These are phyloP conservation scores for Nitzschia sp. DNA, from an alignment of 108 stramenopile genomes.

Conservation along the genomic window DNA sequence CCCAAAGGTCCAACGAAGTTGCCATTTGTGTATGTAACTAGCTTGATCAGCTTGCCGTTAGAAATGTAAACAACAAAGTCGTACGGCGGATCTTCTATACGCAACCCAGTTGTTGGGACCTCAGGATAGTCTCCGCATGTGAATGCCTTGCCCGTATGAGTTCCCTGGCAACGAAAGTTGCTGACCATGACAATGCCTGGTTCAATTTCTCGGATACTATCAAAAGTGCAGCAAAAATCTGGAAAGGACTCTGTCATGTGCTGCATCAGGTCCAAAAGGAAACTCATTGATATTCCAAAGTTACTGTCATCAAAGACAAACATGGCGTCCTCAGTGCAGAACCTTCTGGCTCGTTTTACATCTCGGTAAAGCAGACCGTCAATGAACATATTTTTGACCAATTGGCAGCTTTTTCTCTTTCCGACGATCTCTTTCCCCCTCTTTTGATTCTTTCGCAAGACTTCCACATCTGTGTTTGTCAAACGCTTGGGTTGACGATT, in stretches of 20 bases:
- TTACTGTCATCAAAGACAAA: background rate
- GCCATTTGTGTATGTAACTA: background rate
- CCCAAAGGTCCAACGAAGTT: background rate
- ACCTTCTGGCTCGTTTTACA: background rate
- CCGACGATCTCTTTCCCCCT: background rate
- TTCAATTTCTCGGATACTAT: background rate
- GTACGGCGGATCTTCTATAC: background rate
- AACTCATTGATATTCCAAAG: background rate
- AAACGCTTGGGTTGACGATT: no score
- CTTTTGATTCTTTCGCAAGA: background rate
- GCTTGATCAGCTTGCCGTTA: background rate
- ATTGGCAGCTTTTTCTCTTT: background rate
- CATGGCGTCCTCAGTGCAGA: background rate
- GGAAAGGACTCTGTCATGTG: background rate
- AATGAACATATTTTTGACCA: background rate
- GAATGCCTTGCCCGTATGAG: background rate
- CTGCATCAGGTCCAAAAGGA: background rate
- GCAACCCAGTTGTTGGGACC: background rate
- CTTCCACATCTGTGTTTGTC: no score
- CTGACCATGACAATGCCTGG: background rate
- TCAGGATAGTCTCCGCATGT: background rate
- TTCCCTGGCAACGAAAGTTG: background rate
- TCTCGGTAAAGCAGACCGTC: background rate
- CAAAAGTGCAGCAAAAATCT: background rate
- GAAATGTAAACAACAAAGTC: background rate